Base-by-base conservation (phyloP, 1,139 yeast genomes). In the Blastobotrys niveus region DNA sequence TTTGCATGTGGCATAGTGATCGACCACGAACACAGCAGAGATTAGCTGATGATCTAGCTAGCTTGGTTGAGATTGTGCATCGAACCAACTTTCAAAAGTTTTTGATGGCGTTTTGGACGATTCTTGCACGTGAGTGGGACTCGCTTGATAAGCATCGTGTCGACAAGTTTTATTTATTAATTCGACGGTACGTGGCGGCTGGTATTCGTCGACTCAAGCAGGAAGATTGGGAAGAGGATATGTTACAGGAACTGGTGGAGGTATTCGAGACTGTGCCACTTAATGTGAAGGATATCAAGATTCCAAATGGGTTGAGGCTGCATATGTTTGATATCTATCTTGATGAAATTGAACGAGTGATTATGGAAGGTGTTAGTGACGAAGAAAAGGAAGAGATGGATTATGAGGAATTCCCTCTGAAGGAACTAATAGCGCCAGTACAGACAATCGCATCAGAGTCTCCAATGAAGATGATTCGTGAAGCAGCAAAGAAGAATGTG, bases 1-100 rank as follows among this genome's bases (percentile, higher is more conserved):
- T 73, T 62, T 61, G 80, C 24, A 86, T 91, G 95, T 91, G 98
- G 98, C 87, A 83, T 65, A 78, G 95, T 60, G 98, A 91, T 65
- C 77, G 93, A 57, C 94, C 96, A 25, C 73, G 82, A 54, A 93
- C 95, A 24, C 98, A 91, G 65, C 95, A 88, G 63, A 70, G 81
- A 48, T 70, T 91, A 37, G 95, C 96, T 2, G 77, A 74, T 43
- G 79, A 77, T 41, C 69, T 91, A 51, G 95, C 93, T 0, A 72
- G 67, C 40, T 68, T 91, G 40, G 75, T 74, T 49, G 44, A 55
- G 22, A 48, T 49, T 0, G 66, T 71, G 20, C 68, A 77, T 20
- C 69, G 72, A 24, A 67, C 68, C 34, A 65, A 73, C 59, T 69
- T 71, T 56, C 55, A 68, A 45, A 64, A 70, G 30, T 87, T 88